Percentiles rank a stretch among this genome's conserved stretches.
Conservation (phyloP, 2,329 filamentous ascomycete species). For the Penicillium vulpinum region DNA sequence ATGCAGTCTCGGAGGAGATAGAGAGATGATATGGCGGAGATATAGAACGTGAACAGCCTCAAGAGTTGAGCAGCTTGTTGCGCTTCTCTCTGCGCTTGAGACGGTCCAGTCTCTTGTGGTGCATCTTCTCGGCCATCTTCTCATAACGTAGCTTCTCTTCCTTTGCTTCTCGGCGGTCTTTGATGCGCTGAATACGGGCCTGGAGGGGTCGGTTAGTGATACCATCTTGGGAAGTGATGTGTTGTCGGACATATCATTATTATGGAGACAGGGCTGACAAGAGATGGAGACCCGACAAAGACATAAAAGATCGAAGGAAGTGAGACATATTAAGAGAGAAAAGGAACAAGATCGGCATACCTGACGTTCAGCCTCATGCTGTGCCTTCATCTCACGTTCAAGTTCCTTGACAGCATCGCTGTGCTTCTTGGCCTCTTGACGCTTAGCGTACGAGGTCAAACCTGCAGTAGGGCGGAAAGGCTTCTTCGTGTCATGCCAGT, state of each 20-base stretch:
- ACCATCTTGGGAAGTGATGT: conserved; percentile 4
- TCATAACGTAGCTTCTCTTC: conserved; percentile 91
- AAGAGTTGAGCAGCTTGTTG: conserved; percentile 56
- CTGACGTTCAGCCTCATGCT: conserved; percentile 86
- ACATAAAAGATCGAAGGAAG: neutral
- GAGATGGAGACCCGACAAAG: neutral
- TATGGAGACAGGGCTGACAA: neutral
- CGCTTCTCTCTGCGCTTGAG: conserved; percentile 95
- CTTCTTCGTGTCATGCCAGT: conserved; percentile 83
- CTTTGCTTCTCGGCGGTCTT: conserved; percentile 82
- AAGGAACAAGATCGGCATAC: conserved; percentile 50
- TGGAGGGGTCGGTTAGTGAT: conserved; percentile 38
- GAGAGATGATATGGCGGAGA: conserved; percentile 4
- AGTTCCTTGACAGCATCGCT: conserved; percentile 81
- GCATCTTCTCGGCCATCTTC: conserved; percentile 97
- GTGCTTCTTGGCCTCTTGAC: conserved; percentile 67
- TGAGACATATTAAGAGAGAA: neutral
- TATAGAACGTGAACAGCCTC: conserved; percentile 18
- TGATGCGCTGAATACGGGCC: conserved; percentile 75
- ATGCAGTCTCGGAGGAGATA: conserved; percentile 1
- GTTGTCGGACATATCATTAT: neutral
- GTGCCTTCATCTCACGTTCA: conserved; percentile 93
- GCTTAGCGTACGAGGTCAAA: conserved; percentile 75
- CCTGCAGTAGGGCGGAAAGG: conserved; percentile 82
- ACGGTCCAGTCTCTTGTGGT: conserved; percentile 89